Evolutionary conservation across 2,329 filamentous ascomycete genomes (phyloP), one percentile per base, ranked within the genome.

Genomic region (Sporothrix curviconia): DNA sequence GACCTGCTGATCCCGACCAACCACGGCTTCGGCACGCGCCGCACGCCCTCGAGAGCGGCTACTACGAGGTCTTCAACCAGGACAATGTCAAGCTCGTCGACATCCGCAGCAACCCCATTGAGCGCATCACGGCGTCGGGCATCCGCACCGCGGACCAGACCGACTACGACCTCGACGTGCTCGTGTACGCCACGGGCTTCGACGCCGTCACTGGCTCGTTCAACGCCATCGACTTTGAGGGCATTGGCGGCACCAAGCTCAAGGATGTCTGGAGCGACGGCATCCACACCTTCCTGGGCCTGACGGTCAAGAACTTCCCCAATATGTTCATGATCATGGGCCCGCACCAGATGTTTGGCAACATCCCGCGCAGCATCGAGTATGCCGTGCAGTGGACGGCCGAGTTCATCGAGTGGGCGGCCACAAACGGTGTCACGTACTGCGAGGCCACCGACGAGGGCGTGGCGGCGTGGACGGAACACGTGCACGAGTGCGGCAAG

Each of bases 371-470:
- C 1, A 75, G 71, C 2, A 74, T 78, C 4, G 78, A 83, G 59
- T 63, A 80, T 1, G 81, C 85, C 60, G 81, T 79, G 1, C 69
- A 78, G 0, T 84, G 78, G 78, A 77, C 83, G 57, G 70, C 72
- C 15, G 74, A 79, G 42, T 66, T 72, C 19, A 66, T 76, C 2
- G 59, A 64, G 3, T 69, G 65, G 54, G 69, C 67, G 9, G 59
- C 63, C 3, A 66, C 71, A 5, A 65, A 70, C 7, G 63, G 66
- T 0, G 63, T 74, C 15, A 71, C 66, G 0, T 72, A 66, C 32
- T 67, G 70, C 3, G 74, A 76, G 62, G 68, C 75, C 2, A 77
- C 71, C 0, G 62, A 69, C 7, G 68, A 74, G 39, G 72, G 66
- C 0, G 67, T 73, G 53, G 63, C 69, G 4, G 59, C 62, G 12